Evolutionary conservation across 345 rosid species (phyloP), one percentile per base, ranked within the genome.

Genomic region (Moringa oleifera): DNA sequence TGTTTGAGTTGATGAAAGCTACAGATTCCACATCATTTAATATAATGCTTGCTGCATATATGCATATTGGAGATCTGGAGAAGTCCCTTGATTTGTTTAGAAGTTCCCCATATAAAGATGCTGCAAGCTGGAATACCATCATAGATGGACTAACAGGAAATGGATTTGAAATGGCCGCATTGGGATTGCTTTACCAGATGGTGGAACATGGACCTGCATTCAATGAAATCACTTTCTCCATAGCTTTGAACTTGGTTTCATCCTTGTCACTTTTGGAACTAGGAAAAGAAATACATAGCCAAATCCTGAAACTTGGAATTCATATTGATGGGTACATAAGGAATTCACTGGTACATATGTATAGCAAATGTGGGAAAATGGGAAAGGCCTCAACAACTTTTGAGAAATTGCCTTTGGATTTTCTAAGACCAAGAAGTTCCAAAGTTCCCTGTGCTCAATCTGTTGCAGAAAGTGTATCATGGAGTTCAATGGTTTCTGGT

Each of bases 401-500:
- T 20, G 23, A 51, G 23, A 62, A 58, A 51, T 51, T 62, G 47
- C 61, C 67, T 17, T 4, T n/a, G 58, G 52, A 45, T 23, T 67
- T 25, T 28, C 25, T 19, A 53, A 77, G 65, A 50, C 53, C 19
- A 15, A 11, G 12, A 23, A 63, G 62, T 62, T 25, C 28, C 22
- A 55, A 53, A 24, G 46, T 36, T 58, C 62, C 41, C 47, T 21
- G 24, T 25, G 25, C 36, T 19, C 73, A 72, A 51, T 37, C 71
- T 46, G 23, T 58, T 55, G 67, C 73, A 49, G 73, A 75, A 50
- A 47, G 50, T 54, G 57, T 82, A 60, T 73, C 79, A 18, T 62
- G 74, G 74, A 79, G 85, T 58, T 74, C 80, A 1, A 68, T 83
- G 75, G 66, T 83, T 65, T 78, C 85, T 61, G 89, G 85, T n/a